Evolutionary conservation across 371 early-diverging fungal species (phyloP), one percentile per base, ranked within the genome.

Genomic region (Entomophthora muscae): DNA sequence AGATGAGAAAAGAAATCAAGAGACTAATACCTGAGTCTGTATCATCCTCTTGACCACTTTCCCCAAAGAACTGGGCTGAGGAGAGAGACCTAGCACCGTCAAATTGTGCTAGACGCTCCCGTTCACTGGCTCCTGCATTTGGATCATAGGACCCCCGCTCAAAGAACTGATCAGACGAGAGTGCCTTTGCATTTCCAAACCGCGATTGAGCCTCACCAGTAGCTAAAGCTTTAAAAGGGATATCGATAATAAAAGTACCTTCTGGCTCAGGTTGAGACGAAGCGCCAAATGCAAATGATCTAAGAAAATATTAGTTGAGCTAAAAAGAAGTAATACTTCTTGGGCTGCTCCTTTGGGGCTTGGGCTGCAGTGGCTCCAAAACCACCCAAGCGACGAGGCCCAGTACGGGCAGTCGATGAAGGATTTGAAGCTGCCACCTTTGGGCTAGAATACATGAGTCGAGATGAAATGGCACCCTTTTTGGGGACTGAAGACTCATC

Each of bases 131-230:
- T 24, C 84, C 78, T 2, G 78, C 70, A 13, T 76, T 72, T 33
- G 78, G 78, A 68, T 83, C 82, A 60, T 84, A 87, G 28, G 74
- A 74, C 56, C 83, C 82, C 33, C 93, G 81, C 10, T 84, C 86
- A 81, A 94, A 93, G 73, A 82, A 94, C 72, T 90, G 89, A 65
- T 92, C 93, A 2, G 89, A 85, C 1, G 88, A 88, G 60, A 93
- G 90, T 24, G 85, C 81, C 66, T 86, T 88, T 21, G 88, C 87
- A 52, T 67, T 75, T 3, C 82, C 83, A 73, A 93, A 93, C 65
- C 81, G 82, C 27, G 80, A 79, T 27, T 76, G 77, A 0, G 82
- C 83, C 5, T 72, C 53, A 32, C 75, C 80, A 0, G 42, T 5
- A 42, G 42, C 42, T 42, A 42, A 5, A 5, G n/a, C n/a, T n/a